These are phyloP conservation scores for Monoraphidium neglectum DNA, from an alignment of 139 green algal species.

Conservation along the genomic window DNA sequence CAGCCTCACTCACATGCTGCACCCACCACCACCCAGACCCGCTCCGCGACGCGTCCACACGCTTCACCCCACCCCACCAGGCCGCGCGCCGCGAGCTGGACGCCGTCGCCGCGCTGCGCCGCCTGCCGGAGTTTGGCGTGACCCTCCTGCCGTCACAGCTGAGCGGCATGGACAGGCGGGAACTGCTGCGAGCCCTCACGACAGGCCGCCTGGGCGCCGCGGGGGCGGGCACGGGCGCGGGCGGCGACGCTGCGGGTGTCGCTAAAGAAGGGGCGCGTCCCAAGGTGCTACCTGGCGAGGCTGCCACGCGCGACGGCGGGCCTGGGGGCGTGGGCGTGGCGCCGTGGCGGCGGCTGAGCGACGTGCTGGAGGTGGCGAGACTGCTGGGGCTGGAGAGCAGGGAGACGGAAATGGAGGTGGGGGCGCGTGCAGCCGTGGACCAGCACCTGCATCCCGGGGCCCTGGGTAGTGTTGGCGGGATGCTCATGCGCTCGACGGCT, in stretches of 20 bases:
- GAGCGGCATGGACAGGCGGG: slow-evolving; percentile 5
- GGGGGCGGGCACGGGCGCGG: not conserved
- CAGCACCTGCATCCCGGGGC: no score
- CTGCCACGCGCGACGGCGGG: not conserved
- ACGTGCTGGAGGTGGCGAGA: slow-evolving; percentile 23
- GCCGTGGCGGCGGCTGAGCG: slow-evolving; percentile 21
- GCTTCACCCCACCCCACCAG: not conserved
- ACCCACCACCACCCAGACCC: not conserved
- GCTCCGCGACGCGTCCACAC: not conserved
- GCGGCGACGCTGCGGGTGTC: not conserved
- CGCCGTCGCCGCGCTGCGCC: slow-evolving; percentile 12
- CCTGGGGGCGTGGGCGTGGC: not conserved
- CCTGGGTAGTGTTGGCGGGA: no score
- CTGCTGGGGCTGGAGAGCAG: slow-evolving; percentile 14
- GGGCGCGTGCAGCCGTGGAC: no score
- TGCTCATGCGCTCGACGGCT: no score
- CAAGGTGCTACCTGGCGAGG: no score
- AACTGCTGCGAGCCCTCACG: slow-evolving; percentile 12
- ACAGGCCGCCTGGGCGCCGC: not conserved
- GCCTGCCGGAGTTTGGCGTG: slow-evolving; percentile 20
- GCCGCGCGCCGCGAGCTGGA: slow-evolving; percentile 7
- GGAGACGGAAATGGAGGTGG: slow-evolving; percentile 10
- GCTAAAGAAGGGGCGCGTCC: no score
- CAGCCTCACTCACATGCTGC: not conserved
- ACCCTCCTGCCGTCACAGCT: slow-evolving; percentile 21